phyloP scores from a whole-genome alignment of 768 basidiomycete genomes.

The Lactarius sanguifluus region DNA sequence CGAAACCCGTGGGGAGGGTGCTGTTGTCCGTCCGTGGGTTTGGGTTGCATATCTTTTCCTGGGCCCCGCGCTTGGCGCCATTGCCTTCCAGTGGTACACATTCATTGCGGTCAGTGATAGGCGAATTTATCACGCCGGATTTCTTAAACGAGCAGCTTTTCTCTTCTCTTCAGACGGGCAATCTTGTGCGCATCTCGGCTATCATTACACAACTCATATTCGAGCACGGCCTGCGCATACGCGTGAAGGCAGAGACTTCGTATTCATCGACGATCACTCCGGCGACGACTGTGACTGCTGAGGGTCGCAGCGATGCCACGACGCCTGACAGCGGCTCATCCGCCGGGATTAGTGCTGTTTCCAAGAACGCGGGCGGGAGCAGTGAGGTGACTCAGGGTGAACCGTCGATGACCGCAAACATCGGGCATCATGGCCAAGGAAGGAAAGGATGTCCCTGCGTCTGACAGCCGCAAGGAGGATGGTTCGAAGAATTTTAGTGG shows the following conservation, averaged over 20 bases:
- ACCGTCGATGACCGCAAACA: conserved; percentile 11
- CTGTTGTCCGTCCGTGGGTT: conserved; percentile 61
- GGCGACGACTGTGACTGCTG: conserved; percentile 22
- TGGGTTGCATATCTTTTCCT: conserved; percentile 58
- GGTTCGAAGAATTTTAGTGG: conserved; percentile 52
- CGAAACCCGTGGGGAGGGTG: conserved; percentile 50
- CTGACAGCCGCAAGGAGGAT: conserved; percentile 5
- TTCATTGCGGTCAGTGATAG: conserved; percentile 36
- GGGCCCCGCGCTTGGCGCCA: conserved; percentile 44
- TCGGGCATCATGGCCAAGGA: conserved; percentile 29
- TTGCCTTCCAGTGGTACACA: conserved; percentile 55
- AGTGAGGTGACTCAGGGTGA: conserved; percentile 19
- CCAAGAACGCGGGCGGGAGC: conserved; percentile 15
- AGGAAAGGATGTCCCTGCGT: neutral
- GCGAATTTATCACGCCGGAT: neutral
- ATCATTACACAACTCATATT: conserved; percentile 56
- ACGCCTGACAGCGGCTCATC: conserved; percentile 33
- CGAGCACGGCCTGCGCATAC: conserved; percentile 54
- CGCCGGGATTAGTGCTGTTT: conserved; percentile 9
- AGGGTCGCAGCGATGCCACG: conserved; percentile 25
- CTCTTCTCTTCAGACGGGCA: conserved; percentile 34
- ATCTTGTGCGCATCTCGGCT: conserved; percentile 43
- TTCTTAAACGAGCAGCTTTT: neutral
- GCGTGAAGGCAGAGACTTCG: conserved; percentile 45
- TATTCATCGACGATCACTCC: conserved; percentile 30